Evolutionary conservation across 2,329 filamentous ascomycete species (phyloP), one percentile per base, ranked within the genome.

Genomic region (Fusarium graminum): DNA sequence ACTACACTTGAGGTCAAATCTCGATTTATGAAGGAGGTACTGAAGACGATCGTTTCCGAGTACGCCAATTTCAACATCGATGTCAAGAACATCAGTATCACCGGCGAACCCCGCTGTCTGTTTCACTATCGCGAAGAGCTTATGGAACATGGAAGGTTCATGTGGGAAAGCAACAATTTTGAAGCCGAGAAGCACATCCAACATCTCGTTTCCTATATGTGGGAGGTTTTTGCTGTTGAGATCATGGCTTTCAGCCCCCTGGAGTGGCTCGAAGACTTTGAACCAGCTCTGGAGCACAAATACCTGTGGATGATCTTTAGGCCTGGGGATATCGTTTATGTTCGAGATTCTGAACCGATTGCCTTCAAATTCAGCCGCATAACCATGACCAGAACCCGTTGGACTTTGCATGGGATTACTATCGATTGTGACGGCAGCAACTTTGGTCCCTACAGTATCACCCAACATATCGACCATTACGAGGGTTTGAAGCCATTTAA

Each of bases 271-370:
- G 28, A 6, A 3, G 12, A 44, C 11, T 44, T 32, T 16, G 42
- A 44, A 22, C 42, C 42, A 4, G 6, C 2, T 7, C 16, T 44
- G 10, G n/a, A 44, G n/a, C 12, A 22, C 7, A 30, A 45, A 13
- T 16, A 45, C 42, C 19, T 45, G 6, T 45, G 42, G 42, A 45
- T 45, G 42, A 34, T 45, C 10, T 45, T 45, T 3, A 45, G 17
- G 42, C 29, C 42, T 14, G 42, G 28, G 7, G 42, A 45, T n/a
- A 3, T 34, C 16, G 17, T 22, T 16, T 45, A 34, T 25, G 29
- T 45, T 45, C 29, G 42, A 16, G 13, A 11, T 25, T 5, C 8
- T 22, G 7, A 13, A 3, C 42, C 42, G 7, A 14, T 9, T 11
- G 42, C 42, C 16, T 34, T 45, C 28, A 30, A 11, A 14, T 22